A percentile compares a stretch with the other conserved stretches of the same genome.
phyloP scores from a whole-genome alignment of 176 grass and related monocot species.

The Bonia amplexicaulis region DNA sequence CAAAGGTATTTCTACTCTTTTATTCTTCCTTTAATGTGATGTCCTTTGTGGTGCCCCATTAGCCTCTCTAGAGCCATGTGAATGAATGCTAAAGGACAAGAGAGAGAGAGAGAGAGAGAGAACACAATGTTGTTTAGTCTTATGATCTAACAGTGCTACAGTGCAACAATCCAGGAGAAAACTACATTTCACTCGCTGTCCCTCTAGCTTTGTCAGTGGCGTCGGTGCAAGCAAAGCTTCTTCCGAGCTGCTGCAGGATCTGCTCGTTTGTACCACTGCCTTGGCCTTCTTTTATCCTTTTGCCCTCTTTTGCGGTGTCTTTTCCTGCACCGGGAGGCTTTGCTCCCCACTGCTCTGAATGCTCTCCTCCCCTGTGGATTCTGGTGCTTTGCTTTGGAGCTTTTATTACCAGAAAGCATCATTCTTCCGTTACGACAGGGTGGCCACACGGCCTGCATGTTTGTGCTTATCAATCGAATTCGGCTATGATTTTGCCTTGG shows the following conservation, averaged over 20 bases:
- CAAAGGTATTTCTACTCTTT: not conserved
- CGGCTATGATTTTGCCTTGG: not conserved
- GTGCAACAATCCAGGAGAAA: not conserved
- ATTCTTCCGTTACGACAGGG: not conserved
- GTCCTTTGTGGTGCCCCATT: conserved; percentile 20
- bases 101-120: not conserved
- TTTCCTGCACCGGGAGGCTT: conserved; percentile 25
- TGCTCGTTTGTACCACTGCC: conserved; percentile 19
- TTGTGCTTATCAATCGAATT: not conserved
- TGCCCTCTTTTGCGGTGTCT: conserved; percentile 16
- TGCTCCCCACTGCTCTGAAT: conserved; percentile 4
- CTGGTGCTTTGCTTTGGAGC: conserved; percentile 37
- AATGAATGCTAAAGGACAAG: conserved; percentile 8
- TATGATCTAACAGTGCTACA: not conserved
- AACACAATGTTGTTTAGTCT: not conserved
- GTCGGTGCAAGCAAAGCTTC: conserved; percentile 5
- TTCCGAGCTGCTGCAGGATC: not conserved
- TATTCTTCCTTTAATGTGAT: not conserved
- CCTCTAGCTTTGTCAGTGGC: conserved; percentile 6
- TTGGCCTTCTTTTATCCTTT: conserved; percentile 30
- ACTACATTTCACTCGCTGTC: not conserved
- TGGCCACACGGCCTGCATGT: conserved; percentile 13
- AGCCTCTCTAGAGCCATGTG: conserved; percentile 27
- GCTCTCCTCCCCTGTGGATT: conserved; percentile 3
- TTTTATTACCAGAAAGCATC: conserved; percentile 36